A percentile compares a stretch with the other conserved stretches of the same genome.
phyloP scores from a whole-genome alignment of 768 basidiomycete species.

The Rhizopogon vesiculosus region DNA sequence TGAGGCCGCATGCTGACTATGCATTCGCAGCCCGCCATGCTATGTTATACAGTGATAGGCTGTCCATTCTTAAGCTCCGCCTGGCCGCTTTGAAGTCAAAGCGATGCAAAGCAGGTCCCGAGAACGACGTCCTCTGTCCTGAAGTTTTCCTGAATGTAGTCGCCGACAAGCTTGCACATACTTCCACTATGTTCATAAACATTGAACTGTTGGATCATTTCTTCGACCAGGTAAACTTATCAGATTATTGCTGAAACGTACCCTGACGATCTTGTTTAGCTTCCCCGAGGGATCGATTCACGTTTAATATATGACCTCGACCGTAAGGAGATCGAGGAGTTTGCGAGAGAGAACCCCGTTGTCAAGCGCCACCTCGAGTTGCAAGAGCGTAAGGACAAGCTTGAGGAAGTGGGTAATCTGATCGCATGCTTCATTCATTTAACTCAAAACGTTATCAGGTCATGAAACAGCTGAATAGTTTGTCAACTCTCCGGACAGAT shows the following conservation, averaged over 20 bases:
- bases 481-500: slow-evolving; percentile 86
- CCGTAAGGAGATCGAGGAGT: slow-evolving; percentile 81
- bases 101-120: slow-evolving; percentile 83
- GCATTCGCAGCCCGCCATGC: slow-evolving; percentile 77
- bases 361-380: slow-evolving; percentile 85
- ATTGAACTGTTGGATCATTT: slow-evolving; percentile 97
- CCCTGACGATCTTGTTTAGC: slow-evolving; percentile 42
- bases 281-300: slow-evolving; percentile 96
- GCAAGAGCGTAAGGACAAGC: slow-evolving; percentile 95
- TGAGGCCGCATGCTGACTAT: slow-evolving; percentile 11
- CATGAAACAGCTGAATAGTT: slow-evolving; percentile 91
- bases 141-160: slow-evolving; percentile 97
- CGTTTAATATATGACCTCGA: slow-evolving; percentile 91
- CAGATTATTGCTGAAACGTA: background rate
- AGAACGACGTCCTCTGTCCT: slow-evolving; percentile 87
- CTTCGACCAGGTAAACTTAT: slow-evolving; percentile 81
- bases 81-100: slow-evolving; percentile 83
- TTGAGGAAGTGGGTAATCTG: slow-evolving; percentile 70
- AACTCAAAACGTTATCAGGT: slow-evolving; percentile 45
- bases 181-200: slow-evolving; percentile 97
- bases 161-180: slow-evolving; percentile 93
- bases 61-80: slow-evolving; percentile 81
- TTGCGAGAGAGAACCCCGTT: slow-evolving; percentile 94
- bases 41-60: slow-evolving; percentile 77
- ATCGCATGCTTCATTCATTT: slow-evolving; percentile 1